Evolutionary conservation across 2,329 filamentous ascomycete species (phyloP).

Genomic region (Thermomyces lanuginosus): DNA sequence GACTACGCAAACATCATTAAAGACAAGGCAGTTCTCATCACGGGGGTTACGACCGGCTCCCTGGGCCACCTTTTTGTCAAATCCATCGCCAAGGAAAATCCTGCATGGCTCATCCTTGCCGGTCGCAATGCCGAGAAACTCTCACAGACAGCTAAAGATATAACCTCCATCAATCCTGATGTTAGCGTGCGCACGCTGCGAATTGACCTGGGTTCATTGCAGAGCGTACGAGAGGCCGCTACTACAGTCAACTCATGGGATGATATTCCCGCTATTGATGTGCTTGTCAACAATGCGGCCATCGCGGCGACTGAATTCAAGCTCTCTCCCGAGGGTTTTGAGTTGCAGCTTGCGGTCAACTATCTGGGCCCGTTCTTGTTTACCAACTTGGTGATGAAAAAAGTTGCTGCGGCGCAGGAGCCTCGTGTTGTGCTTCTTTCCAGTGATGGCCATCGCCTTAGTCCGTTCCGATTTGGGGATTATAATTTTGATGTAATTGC

Average conservation of each 20-base stretch:
- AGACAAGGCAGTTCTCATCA: conserved; percentile 2
- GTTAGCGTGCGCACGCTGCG: too few species aligned
- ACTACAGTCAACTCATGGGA: too few species aligned
- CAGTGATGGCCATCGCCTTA: neutral
- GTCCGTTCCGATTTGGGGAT: neutral
- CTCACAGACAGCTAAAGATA: conserved; percentile 13
- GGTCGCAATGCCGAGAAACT: neutral
- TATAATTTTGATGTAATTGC: too few species aligned
- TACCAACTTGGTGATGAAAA: conserved; percentile 12
- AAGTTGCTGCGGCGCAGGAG: too few species aligned
- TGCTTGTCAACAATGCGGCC: neutral
- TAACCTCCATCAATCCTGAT: conserved; percentile 7
- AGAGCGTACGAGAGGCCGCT: too few species aligned
- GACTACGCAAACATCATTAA: conserved; percentile 7
- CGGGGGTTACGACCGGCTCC: conserved; percentile 1
- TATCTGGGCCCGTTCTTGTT: conserved; percentile 23
- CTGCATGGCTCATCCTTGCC: conserved; percentile 2
- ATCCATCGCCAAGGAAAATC: neutral
- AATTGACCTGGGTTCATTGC: too few species aligned
- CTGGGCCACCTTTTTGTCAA: neutral
- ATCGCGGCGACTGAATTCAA: too few species aligned
- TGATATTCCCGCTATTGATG: neutral
- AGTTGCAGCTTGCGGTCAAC: conserved; percentile 24
- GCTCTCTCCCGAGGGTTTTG: conserved; percentile 19
- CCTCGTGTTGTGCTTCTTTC: conserved; percentile 10